Evolutionary conservation across 2,329 filamentous ascomycete species (phyloP).

Genomic region (Botrytis porri): DNA sequence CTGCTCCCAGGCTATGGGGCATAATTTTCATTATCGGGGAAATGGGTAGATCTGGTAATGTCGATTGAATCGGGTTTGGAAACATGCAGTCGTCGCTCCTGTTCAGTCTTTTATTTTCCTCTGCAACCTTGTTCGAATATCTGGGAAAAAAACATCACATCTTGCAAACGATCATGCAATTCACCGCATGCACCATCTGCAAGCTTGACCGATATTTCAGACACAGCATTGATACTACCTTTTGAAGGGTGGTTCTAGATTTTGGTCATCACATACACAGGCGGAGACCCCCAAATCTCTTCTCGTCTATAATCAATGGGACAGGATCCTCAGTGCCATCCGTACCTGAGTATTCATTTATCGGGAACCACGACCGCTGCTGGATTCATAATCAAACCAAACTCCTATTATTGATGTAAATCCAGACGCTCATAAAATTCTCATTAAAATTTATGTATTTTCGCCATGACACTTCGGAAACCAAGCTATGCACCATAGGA

Average conservation of each 20-base stretch:
- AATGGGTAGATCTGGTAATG: neutral
- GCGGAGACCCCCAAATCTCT: neutral
- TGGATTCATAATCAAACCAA: neutral
- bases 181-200: neutral
- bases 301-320: neutral
- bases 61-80: neutral
- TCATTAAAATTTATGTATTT: neutral
- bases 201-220: neutral
- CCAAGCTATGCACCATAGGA: neutral
- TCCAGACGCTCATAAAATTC: neutral
- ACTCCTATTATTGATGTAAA: neutral
- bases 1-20: neutral
- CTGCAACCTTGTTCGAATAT: neutral
- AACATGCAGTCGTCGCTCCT: neutral
- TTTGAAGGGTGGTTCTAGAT: neutral
- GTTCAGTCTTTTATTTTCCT: neutral
- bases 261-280: neutral
- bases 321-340: neutral
- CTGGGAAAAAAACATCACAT: neutral
- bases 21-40: slow-evolving; percentile 1
- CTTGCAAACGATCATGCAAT: neutral
- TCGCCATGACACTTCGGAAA: neutral
- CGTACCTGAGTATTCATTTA: neutral
- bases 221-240: neutral
- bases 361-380: neutral